Evolutionary conservation across 108 stramenopile species (phyloP), one percentile per base, ranked within the genome.

Genomic region (Poteriospumella lacustris): DNA sequence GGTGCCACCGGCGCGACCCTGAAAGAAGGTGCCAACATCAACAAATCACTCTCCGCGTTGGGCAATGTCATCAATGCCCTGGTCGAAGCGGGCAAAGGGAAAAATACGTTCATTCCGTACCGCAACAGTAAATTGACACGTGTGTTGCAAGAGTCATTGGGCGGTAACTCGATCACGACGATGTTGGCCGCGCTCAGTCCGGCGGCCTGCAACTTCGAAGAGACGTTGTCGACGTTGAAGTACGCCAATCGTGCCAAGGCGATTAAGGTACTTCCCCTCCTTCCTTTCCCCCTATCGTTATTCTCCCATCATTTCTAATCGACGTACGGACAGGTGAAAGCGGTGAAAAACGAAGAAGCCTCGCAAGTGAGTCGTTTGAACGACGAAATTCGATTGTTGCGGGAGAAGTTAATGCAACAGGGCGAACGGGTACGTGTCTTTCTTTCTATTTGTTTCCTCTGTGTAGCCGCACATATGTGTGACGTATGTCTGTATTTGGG

Each of bases 11-110:
- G 92, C 29, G 70, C 82, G 36, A 69, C 89, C 24, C 78, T 91
- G 60, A 88, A 89, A 58, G 95, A 96, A 72, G 91, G 93, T 0
- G 92, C 92, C 79, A 90, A 88, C 78, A 96, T 96, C 76, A 96
- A 96, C 81, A 89, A 91, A 75, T 93, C 91, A 41, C 75, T 88
- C 1, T 64, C 86, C 19, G 86, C 87, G 5, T 84, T 89, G 0
- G 87, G 86, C 31, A 83, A 85, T 19, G 87, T 88, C 9, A 89
- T 89, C 68, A 84, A 85, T 81, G 70, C 70, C 43, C 41, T 73
- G 5, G 70, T 73, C 3, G 70, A 73, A 24, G 3, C 9, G 5
- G 5, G 31, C 9, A 73, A 73, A 33, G 70, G 70, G 36, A 73
- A 73, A 73, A 33, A 34, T 29, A 56, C 70, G 5, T 73, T 73